Evolutionary conservation across 257 asterid species (phyloP).

Genomic region (Nicotiana attenuata): DNA sequence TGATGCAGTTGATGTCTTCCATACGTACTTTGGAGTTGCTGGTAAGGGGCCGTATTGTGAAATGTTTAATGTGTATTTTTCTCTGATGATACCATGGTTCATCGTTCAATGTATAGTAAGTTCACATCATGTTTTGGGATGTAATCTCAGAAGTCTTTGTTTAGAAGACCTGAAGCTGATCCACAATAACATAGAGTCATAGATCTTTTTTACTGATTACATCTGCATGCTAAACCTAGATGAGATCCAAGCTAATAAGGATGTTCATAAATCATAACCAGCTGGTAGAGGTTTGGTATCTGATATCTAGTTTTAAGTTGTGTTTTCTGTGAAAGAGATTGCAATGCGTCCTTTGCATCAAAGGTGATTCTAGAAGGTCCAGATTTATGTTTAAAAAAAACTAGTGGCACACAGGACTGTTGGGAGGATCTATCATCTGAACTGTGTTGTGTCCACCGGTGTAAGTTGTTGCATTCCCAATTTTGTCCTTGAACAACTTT

Average conservation of each 20-base stretch:
- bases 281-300: neutral
- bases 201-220: neutral
- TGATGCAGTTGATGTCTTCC: slow-evolving; percentile 90
- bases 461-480: neutral
- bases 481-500: neutral
- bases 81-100: neutral
- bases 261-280: neutral
- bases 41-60: slow-evolving; percentile 33
- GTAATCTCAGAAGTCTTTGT: neutral
- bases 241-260: neutral
- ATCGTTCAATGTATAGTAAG: neutral
- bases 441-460: neutral
- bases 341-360: neutral
- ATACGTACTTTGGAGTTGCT: slow-evolving; percentile 84
- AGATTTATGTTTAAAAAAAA: too few relatives aligned
- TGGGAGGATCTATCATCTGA: neutral
- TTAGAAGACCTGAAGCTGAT: neutral
- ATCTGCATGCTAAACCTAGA: neutral
- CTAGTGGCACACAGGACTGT: neutral
- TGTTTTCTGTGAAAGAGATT: neutral
- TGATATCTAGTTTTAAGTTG: neutral
- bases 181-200: neutral
- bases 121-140: neutral
- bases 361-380: neutral
- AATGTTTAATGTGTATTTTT: neutral